phyloP scores from a whole-genome alignment of 2,329 filamentous ascomycete genomes.

The Botrytis fragariae region DNA sequence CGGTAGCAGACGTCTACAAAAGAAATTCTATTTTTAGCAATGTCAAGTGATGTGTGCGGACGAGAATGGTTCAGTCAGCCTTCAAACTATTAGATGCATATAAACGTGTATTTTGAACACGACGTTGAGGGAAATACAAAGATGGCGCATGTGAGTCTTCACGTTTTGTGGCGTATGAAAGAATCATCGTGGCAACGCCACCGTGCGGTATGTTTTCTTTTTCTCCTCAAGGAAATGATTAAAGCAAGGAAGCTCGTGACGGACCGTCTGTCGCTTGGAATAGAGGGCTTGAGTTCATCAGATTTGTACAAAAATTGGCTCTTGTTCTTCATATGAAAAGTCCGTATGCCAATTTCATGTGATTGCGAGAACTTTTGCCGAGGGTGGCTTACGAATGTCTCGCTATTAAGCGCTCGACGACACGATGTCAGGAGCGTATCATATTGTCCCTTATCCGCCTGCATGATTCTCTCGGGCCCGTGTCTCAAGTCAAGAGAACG shows the following conservation, averaged over 20 bases:
- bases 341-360: background rate
- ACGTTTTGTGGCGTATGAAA: background rate
- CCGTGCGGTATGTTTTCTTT: background rate
- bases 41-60: background rate
- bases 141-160: background rate
- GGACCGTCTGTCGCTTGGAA: background rate
- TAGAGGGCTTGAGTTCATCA: background rate
- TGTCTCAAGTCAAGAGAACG: constrained; percentile 4
- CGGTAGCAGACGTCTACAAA: background rate
- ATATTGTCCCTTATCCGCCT: background rate
- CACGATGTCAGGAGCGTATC: background rate
- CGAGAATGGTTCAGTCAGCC: background rate
- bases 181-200: background rate
- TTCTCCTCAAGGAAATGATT: background rate
- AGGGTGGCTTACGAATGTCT: constrained; percentile 11
- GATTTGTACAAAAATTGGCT: background rate
- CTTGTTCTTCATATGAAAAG: background rate
- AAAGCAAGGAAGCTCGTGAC: background rate
- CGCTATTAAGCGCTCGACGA: background rate
- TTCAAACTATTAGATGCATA: background rate
- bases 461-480: background rate
- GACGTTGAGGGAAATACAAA: background rate
- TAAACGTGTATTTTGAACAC: constrained; percentile 10
- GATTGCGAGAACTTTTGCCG: background rate
- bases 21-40: background rate